These are phyloP conservation scores for Plenodomus lindquistii DNA, from an alignment of 2,329 filamentous ascomycete species.

Conservation along the genomic window DNA sequence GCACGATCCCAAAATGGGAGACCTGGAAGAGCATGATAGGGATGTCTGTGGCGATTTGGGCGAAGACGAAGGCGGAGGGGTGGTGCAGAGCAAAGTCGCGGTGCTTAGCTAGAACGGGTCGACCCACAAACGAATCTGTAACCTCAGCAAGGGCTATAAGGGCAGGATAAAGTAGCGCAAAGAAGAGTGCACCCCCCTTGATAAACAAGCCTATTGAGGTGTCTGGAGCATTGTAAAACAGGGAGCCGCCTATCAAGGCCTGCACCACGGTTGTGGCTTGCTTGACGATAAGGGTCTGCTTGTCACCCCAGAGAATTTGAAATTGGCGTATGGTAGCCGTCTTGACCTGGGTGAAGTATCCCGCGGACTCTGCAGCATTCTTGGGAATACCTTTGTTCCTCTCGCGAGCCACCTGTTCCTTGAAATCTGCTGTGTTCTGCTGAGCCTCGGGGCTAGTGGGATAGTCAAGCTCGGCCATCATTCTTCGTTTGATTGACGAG, in stretches of 20 bases:
- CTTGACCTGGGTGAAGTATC: constrained; percentile 50
- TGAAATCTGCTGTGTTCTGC: constrained; percentile 53
- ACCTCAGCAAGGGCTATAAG: constrained; percentile 69
- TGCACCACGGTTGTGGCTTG: constrained; percentile 61
- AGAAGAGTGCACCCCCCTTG: constrained; percentile 67
- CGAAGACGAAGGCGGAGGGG: constrained; percentile 71
- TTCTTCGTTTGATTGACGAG: constrained; percentile 52
- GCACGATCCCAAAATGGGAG: constrained; percentile 59
- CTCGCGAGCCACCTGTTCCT: constrained; percentile 55
- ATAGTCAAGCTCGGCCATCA: constrained; percentile 61
- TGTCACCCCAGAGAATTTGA: constrained; percentile 67
- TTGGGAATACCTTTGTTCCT: constrained; percentile 58
- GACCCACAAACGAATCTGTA: constrained; percentile 58
- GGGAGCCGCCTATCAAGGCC: constrained; percentile 65
- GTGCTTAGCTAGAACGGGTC: constrained; percentile 86
- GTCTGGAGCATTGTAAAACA: constrained; percentile 67
- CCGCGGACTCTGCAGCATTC: constrained; percentile 55
- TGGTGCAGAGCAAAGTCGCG: constrained; percentile 81
- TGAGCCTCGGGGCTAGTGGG: constrained; percentile 52
- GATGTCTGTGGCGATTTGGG: constrained; percentile 67
- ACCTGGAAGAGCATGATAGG: constrained; percentile 63
- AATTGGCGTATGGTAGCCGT: constrained; percentile 64
- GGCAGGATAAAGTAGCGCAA: constrained; percentile 64
- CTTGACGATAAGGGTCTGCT: constrained; percentile 64
- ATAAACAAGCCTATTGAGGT: constrained; percentile 64